Evolutionary conservation across 192 early-diverging fungal genomes (phyloP), one percentile per base, ranked within the genome.

Genomic region (Spizellomyces punctatus): DNA sequence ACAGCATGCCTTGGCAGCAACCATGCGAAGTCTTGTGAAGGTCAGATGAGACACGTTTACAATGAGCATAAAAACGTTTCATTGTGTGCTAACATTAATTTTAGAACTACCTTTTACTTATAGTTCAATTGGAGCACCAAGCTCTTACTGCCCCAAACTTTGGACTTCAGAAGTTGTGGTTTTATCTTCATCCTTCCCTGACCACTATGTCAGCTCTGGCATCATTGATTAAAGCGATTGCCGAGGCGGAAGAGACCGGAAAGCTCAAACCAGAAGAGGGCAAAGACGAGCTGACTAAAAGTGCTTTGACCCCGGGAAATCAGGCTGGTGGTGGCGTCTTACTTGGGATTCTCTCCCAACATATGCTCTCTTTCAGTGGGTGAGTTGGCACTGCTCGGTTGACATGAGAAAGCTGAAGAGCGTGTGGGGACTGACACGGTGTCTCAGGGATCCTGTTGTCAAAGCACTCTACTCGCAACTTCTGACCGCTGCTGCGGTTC

Each of bases 111-210:
- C 74, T 91, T 12, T 77, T 91, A 14, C 72, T 96, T 17, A 86
- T 99, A 12, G 92, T 91, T 14, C 94, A 95, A 69, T 82, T 99
- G 19, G 97, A 99, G 72, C 92, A 91, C 65, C 90, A 94, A 57
- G 71, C 92, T 78, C 72, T 85, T 84, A 69, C 83, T 84, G 22
- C 87, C 83, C 8, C 84, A 82, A 1, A 76, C 7, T 97, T 98
- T 76, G 91, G 94, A 6, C 74, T 97, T n/a, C 95, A 96, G 71
- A 90, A 95, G 77, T 81, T 98, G 8, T 94, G 92, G 93, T 94
- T 89, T 74, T 92, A 98, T 75, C 74, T 96, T 36, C 86, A 90
- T 48, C 94, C 95, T 21, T 92, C 91, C 10, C 58, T 92, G 50
- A 72, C 78, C 49, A 82, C 82, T 16, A 81, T 91, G 76, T 76